Percentiles rank a stretch among this genome's conserved stretches.
These are phyloP conservation scores for Pseudoturritis turrita DNA, from an alignment of 345 rosid species.

Conservation along the genomic window DNA sequence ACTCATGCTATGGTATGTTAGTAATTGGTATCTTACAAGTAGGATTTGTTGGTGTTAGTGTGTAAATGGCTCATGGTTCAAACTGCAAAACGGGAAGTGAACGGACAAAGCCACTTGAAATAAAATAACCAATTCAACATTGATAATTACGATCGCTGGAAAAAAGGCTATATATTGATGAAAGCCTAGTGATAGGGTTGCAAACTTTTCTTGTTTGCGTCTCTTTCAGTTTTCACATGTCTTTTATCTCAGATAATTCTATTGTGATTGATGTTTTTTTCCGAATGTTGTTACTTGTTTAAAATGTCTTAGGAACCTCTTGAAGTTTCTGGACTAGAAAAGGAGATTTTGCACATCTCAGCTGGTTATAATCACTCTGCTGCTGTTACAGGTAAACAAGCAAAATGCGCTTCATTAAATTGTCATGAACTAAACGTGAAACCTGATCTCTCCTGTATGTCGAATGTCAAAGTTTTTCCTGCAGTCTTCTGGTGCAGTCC, in stretches of 20 bases:
- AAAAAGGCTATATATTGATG: too few species aligned
- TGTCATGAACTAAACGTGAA: background rate
- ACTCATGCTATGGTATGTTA: slow-evolving; percentile 51
- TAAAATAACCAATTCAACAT: too few species aligned
- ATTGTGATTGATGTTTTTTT: background rate
- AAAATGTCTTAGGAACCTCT: slow-evolving; percentile 60
- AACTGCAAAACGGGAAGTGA: too few species aligned
- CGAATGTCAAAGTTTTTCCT: background rate
- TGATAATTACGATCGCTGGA: too few species aligned
- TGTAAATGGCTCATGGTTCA: too few species aligned
- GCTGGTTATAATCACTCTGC: slow-evolving; percentile 92
- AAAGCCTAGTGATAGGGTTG: too few species aligned
- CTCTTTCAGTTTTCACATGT: background rate
- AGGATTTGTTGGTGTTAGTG: too few species aligned
- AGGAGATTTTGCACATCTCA: slow-evolving; percentile 63
- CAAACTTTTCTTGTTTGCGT: background rate
- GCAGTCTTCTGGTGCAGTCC: background rate
- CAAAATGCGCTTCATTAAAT: background rate
- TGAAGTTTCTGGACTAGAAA: slow-evolving; percentile 57
- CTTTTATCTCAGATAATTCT: background rate
- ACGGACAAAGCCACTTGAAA: too few species aligned
- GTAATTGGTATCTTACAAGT: too few species aligned
- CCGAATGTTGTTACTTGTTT: background rate
- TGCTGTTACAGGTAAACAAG: slow-evolving; percentile 71
- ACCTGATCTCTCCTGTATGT: background rate